These are phyloP conservation scores for Trichomonas gallinae DNA, from an alignment of 208 protist genomes.

Conservation along the genomic window DNA sequence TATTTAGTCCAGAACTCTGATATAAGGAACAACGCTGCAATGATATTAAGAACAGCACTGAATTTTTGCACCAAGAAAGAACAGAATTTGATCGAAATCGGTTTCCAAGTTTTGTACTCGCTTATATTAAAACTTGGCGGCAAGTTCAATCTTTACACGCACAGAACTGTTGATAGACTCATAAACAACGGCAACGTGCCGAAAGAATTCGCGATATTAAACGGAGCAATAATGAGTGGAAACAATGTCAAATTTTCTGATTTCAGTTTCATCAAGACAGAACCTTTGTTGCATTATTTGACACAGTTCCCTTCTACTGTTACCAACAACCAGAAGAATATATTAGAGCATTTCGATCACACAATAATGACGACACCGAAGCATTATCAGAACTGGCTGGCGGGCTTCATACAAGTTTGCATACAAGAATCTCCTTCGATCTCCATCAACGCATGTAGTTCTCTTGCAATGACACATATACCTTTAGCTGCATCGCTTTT, in stretches of 20 bases:
- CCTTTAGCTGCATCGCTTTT: not conserved
- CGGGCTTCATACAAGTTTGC: not conserved
- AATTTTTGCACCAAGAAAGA: not conserved
- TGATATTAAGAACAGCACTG: not conserved
- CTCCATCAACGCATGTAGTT: not conserved
- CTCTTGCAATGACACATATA: not conserved
- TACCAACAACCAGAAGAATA: not conserved
- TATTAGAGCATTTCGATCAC: not conserved
- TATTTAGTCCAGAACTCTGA: not conserved
- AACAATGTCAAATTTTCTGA: not conserved
- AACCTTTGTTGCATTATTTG: not conserved
- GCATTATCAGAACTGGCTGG: not conserved
- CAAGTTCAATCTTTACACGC: not conserved
- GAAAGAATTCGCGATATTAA: not conserved
- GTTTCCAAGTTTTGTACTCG: not conserved
- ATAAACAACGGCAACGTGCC: not conserved
- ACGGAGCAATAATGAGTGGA: not conserved
- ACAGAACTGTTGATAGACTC: not conserved
- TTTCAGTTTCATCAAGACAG: not conserved
- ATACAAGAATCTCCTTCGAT: not conserved
- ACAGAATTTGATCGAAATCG: not conserved
- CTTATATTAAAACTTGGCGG: not conserved
- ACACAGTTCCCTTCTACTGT: not conserved
- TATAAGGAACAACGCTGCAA: not conserved
- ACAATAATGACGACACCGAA: not conserved